Evolutionary conservation across 306 rosid genomes (phyloP).

Genomic region (Castanea crenata): DNA sequence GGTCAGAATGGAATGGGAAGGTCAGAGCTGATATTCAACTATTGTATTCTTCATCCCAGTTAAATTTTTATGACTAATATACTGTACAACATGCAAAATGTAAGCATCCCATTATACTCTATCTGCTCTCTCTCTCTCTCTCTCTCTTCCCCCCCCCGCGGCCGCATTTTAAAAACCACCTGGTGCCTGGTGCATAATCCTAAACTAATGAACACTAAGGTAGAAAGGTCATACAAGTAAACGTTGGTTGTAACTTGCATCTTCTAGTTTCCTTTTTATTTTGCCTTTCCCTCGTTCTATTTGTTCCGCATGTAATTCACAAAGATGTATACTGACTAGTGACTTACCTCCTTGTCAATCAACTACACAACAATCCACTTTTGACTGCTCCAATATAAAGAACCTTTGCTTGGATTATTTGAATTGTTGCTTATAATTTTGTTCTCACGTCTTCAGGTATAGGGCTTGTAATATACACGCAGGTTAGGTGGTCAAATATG

Average conservation of each 20-base stretch:
- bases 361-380: not conserved
- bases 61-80: not conserved
- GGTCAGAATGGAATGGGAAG: slow-evolving; percentile 99
- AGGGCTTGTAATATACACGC: not conserved
- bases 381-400: not conserved
- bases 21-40: slow-evolving; percentile 43
- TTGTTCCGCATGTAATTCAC: not conserved
- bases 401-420: not conserved
- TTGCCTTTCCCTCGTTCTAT: too few species aligned
- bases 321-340: not conserved
- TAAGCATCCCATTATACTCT: too few species aligned
- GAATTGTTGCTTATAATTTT: not conserved
- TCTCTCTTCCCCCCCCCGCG: too few species aligned
- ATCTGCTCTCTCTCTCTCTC: too few species aligned
- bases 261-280: too few species aligned
- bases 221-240: too few species aligned
- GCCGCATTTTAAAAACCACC: too few species aligned
- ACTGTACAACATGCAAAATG: too few species aligned
- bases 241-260: too few species aligned
- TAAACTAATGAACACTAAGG: too few species aligned
- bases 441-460: not conserved
- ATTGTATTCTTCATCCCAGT: slow-evolving; percentile 16
- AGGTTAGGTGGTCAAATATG: not conserved
- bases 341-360: not conserved
- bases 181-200: too few species aligned